phyloP scores from a whole-genome alignment of 2,329 filamentous ascomycete species.

The Arthroderma uncinatum region DNA sequence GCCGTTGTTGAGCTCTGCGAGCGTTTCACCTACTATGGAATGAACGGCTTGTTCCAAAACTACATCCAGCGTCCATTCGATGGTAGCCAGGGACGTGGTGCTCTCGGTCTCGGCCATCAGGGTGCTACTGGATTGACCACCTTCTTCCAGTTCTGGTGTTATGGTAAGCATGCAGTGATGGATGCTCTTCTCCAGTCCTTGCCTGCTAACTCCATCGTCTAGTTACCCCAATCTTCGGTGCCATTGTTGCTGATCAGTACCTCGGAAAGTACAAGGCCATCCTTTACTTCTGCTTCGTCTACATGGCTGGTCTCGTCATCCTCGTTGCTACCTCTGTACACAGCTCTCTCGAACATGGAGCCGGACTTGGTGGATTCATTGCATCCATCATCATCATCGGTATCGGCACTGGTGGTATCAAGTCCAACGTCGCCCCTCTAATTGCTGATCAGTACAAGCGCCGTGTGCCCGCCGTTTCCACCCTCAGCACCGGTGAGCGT shows the following conservation, averaged over 20 bases:
- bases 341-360: constrained; percentile 38
- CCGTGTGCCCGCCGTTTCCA: constrained; percentile 42
- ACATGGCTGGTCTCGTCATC: constrained; percentile 47
- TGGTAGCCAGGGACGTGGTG: constrained; percentile 31
- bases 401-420: constrained; percentile 56
- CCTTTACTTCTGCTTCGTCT: constrained; percentile 45
- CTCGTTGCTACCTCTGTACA: constrained; percentile 47
- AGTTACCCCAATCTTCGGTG: constrained; percentile 48
- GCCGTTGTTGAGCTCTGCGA: constrained; percentile 47
- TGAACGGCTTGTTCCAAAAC: constrained; percentile 46
- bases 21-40: constrained; percentile 49
- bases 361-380: constrained; percentile 46
- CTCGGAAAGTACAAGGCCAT: constrained; percentile 53
- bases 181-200: not conserved
- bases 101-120: constrained; percentile 31
- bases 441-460: constrained; percentile 56
- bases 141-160: constrained; percentile 48
- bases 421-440: constrained; percentile 50
- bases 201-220: not conserved
- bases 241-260: constrained; percentile 50
- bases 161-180: constrained; percentile 24
- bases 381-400: constrained; percentile 51
- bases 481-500: constrained; percentile 37
- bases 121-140: constrained; percentile 41
- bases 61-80: constrained; percentile 39